These are phyloP conservation scores for Tricharina praecox DNA, from an alignment of 495 filamentous ascomycete genomes.

Conservation along the genomic window DNA sequence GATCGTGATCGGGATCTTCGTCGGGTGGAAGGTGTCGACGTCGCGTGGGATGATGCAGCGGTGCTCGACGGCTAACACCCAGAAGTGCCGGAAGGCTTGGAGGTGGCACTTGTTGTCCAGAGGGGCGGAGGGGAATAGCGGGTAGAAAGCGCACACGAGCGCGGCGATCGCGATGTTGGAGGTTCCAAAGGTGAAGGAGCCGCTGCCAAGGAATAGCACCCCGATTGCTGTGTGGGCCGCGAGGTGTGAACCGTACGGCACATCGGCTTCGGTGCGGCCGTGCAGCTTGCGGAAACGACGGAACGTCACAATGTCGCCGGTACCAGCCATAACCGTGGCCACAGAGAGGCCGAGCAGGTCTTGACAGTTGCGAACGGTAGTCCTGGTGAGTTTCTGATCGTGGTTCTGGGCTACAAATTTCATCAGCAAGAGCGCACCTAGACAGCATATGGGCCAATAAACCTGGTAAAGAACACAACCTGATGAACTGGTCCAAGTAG, in stretches of 20 bases:
- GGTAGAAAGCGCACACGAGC: slow-evolving; percentile 83
- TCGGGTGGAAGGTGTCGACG: slow-evolving; percentile 59
- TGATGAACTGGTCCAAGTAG: slow-evolving; percentile 76
- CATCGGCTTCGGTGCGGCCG: slow-evolving; percentile 68
- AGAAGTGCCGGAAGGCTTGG: slow-evolving; percentile 94
- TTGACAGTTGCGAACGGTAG: slow-evolving; percentile 75
- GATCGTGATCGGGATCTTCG: slow-evolving; percentile 51
- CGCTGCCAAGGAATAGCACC: slow-evolving; percentile 76
- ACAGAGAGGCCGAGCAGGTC: slow-evolving; percentile 64
- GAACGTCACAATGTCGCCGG: slow-evolving; percentile 75
- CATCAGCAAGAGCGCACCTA: neutral
- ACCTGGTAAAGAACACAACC: slow-evolving; percentile 48
- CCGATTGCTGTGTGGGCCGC: slow-evolving; percentile 86
- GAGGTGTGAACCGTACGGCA: slow-evolving; percentile 82
- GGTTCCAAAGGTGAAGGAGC: slow-evolving; percentile 80
- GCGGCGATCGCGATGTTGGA: slow-evolving; percentile 72
- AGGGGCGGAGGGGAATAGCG: slow-evolving; percentile 70
- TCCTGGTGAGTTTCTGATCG: slow-evolving; percentile 62
- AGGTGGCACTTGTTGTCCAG: slow-evolving; percentile 88
- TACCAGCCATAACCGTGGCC: slow-evolving; percentile 89
- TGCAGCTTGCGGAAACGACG: slow-evolving; percentile 77
- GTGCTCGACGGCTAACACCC: slow-evolving; percentile 83
- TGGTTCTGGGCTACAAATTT: slow-evolving; percentile 39
- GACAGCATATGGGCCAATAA: slow-evolving; percentile 1
- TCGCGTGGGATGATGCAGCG: slow-evolving; percentile 77